phyloP scores from a whole-genome alignment of 1,139 yeast species.

The Hemisphaericaspora xylofermentans region DNA sequence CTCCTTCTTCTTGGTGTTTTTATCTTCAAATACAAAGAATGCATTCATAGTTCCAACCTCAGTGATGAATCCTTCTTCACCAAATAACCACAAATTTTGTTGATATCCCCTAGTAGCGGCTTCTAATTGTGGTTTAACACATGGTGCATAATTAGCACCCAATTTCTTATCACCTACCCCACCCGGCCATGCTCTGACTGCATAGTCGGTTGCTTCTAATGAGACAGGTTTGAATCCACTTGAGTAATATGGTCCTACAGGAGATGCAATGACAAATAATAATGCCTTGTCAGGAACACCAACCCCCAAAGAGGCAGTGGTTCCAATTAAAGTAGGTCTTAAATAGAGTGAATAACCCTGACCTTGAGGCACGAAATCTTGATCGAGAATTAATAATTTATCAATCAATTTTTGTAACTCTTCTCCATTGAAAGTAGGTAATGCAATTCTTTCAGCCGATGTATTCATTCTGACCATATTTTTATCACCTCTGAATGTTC shows the following conservation, averaged over 20 bases:
- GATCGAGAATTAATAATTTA: constrained; percentile 70
- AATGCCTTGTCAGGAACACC: constrained; percentile 76
- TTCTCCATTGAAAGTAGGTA: constrained; percentile 80
- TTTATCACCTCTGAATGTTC: constrained; percentile 87
- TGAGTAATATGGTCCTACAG: constrained; percentile 90
- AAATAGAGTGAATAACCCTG: constrained; percentile 88
- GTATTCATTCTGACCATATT: constrained; percentile 90
- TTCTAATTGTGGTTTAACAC: constrained; percentile 81
- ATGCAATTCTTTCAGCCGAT: constrained; percentile 81
- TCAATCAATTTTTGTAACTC: constrained; percentile 74
- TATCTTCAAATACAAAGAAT: constrained; percentile 71
- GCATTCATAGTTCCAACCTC: constrained; percentile 98
- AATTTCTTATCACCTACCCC: constrained; percentile 95
- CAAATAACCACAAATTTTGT: constrained; percentile 95
- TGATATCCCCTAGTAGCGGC: constrained; percentile 90
- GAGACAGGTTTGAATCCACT: constrained; percentile 93
- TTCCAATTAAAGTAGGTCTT: constrained; percentile 94
- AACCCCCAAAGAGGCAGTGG: constrained; percentile 84
- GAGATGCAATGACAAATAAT: constrained; percentile 83
- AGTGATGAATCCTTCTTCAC: constrained; percentile 83
- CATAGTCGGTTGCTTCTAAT: constrained; percentile 90
- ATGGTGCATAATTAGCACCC: constrained; percentile 97
- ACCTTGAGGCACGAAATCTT: constrained; percentile 76
- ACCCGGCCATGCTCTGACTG: constrained; percentile 99
- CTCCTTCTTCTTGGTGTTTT: constrained; percentile 79